phyloP scores from a whole-genome alignment of 306 rosid species.

The Sechiopsis laciniata region DNA sequence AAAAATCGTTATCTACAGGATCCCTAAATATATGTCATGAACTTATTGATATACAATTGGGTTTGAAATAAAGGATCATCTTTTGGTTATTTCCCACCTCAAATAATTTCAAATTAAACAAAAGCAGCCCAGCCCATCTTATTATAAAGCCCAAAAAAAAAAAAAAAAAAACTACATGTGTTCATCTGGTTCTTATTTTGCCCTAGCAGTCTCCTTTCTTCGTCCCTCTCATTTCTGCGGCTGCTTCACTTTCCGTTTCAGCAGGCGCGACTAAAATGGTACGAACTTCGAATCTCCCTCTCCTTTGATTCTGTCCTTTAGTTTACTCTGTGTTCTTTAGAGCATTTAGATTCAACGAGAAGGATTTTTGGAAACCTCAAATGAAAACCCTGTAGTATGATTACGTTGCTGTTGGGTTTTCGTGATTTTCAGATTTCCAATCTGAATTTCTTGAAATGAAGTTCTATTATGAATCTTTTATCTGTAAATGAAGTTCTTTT shows the following conservation, averaged over 20 bases:
- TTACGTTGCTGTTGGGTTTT: background rate
- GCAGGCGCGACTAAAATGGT: conserved; percentile 1
- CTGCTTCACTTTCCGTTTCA: background rate
- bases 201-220: background rate
- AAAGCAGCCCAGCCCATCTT: background rate
- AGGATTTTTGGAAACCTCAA: too few species aligned
- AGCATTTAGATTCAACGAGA: background rate
- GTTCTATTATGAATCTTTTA: background rate
- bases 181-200: background rate
- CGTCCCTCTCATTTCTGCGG: background rate
- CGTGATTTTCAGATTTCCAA: background rate
- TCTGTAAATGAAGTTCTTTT: too few species aligned
- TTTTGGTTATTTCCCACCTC: too few species aligned
- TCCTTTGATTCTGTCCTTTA: background rate
- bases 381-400: background rate
- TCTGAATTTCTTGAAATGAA: too few species aligned
- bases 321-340: background rate
- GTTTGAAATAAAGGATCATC: too few species aligned
- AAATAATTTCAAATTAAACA: too few species aligned
- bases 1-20: too few species aligned
- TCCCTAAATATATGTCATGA: too few species aligned
- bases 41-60: too few species aligned
- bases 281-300: background rate
- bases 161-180: background rate
- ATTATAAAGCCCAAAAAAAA: background rate